Conservation (phyloP, 305 asterid genomes). For the Rubia balearica region DNA sequence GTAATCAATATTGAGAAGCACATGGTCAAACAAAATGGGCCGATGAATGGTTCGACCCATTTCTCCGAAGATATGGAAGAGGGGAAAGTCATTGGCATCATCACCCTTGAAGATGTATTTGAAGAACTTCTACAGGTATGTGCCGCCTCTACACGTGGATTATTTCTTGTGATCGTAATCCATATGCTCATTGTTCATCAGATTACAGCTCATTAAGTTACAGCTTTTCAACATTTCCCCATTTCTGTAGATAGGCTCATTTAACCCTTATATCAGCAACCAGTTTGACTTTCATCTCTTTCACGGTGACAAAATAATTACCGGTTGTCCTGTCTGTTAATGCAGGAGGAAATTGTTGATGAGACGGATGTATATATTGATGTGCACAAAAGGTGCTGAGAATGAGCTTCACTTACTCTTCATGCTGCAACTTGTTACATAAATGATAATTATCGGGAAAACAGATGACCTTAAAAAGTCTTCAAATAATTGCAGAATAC, state of each 20-base stretch:
- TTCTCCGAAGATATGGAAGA: slow-evolving; percentile 55
- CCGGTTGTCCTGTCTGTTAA: slow-evolving; percentile 15
- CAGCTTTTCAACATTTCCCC: neutral
- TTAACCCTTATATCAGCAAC: no score
- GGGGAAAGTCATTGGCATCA: slow-evolving; percentile 93
- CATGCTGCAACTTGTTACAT: neutral
- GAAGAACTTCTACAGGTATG: slow-evolving; percentile 93
- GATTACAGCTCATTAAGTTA: neutral
- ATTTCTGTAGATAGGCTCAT: no score
- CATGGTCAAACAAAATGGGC: slow-evolving; percentile 34
- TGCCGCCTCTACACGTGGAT: slow-evolving; percentile 13
- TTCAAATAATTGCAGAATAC: slow-evolving; percentile 50
- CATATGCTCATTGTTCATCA: neutral
- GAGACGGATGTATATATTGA: slow-evolving; percentile 96
- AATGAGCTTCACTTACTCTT: slow-evolving; percentile 9
- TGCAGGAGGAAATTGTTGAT: slow-evolving; percentile 95
- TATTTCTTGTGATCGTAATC: slow-evolving; percentile 1
- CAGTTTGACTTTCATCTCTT: neutral
- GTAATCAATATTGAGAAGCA: slow-evolving; percentile 43
- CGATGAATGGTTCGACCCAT: slow-evolving; percentile 25
- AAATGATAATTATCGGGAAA: neutral
- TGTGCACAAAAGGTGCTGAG: slow-evolving; percentile 78
- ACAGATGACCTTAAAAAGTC: neutral
- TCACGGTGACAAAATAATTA: neutral
- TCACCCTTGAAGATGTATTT: slow-evolving; percentile 93